Evolutionary conservation across 2,329 filamentous ascomycete genomes (phyloP), one percentile per base, ranked within the genome.

Genomic region (Pseudogymnoascus verrucosus): DNA sequence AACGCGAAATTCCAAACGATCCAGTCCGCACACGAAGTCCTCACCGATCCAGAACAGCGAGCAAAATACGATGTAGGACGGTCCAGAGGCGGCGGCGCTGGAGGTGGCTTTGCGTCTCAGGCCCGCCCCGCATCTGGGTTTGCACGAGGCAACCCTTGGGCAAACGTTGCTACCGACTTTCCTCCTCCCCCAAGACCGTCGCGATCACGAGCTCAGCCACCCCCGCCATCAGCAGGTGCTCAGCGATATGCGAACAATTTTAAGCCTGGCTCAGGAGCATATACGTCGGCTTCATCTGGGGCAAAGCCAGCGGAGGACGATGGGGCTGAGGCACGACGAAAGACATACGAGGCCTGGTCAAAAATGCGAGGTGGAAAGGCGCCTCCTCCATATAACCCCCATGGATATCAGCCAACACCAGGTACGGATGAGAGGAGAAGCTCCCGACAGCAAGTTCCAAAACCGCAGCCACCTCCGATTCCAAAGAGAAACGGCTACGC

Each of bases 1-100:
- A 85, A 84, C 44, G 78, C 85, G 37, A 87, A 86, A 70, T 90
- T 90, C 69, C 88, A 90, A 74, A 82, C 82, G 51, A 89, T 90
- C 47, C 86, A 89, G 74, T 83, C 86, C 7, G 88, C 88, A 37
- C 83, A 89, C 68, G 88, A 90, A 72, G 79, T 90, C 61, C 78
- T 90, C 54, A 82, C 78, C 67, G 73, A 74, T 63, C 60, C 69
- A 6, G 37, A 60, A 44, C 71, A 74, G 64, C 66, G 69, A 60
- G 68, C 70, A 7, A 74, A 68, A 65, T 75, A 74, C 62, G 73
- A 75, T 68, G 62, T 67, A 8, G 68, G 68, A 28, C 67, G 72
- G 62, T 63, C 60, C 8, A 67, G 67, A 62, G 47, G 26, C 5
- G 70, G 66, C 61, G 62, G 64, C 59, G n/a, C 5, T 26, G 59